Conservation (phyloP, 805 yeast genomes). For the Kuraishia molischiana region DNA sequence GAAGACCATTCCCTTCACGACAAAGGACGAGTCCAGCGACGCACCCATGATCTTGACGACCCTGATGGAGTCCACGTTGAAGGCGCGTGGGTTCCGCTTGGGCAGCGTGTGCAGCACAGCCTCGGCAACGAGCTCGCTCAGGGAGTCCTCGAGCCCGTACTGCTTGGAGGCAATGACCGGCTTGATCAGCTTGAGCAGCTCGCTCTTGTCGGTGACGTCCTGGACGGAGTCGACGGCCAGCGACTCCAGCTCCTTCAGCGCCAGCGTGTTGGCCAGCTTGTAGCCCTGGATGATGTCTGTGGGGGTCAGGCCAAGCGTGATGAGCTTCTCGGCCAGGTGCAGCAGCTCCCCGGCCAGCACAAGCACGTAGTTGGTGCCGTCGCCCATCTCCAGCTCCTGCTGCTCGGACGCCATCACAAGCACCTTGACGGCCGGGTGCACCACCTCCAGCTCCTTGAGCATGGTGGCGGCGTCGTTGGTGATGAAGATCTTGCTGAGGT, state of each 20-base stretch:
- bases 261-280: slow-evolving; percentile 74
- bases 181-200: slow-evolving; percentile 62
- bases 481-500: slow-evolving; percentile 74
- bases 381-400: slow-evolving; percentile 97
- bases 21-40: slow-evolving; percentile 60
- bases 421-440: slow-evolving; percentile 95
- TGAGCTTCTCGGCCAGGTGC: slow-evolving; percentile 75
- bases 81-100: slow-evolving; percentile 47
- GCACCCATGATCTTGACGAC: slow-evolving; percentile 97
- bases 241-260: slow-evolving; percentile 56
- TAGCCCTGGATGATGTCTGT: slow-evolving; percentile 92
- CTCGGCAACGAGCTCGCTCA: slow-evolving; percentile 72
- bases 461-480: slow-evolving; percentile 99
- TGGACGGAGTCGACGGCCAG: slow-evolving; percentile 53
- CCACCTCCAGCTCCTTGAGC: slow-evolving; percentile 84
- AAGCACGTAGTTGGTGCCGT: slow-evolving; percentile 85
- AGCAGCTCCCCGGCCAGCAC: slow-evolving; percentile 89
- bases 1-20: slow-evolving; percentile 95
- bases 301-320: slow-evolving; percentile 79
- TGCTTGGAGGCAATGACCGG: slow-evolving; percentile 93
- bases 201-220: slow-evolving; percentile 41
- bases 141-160: slow-evolving; percentile 74
- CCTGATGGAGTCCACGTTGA: slow-evolving; percentile 89
- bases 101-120: slow-evolving; percentile 78
- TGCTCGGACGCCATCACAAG: slow-evolving; percentile 95